phyloP scores from a whole-genome alignment of 139 green algal genomes.

The Chlamydomonas incerta region DNA sequence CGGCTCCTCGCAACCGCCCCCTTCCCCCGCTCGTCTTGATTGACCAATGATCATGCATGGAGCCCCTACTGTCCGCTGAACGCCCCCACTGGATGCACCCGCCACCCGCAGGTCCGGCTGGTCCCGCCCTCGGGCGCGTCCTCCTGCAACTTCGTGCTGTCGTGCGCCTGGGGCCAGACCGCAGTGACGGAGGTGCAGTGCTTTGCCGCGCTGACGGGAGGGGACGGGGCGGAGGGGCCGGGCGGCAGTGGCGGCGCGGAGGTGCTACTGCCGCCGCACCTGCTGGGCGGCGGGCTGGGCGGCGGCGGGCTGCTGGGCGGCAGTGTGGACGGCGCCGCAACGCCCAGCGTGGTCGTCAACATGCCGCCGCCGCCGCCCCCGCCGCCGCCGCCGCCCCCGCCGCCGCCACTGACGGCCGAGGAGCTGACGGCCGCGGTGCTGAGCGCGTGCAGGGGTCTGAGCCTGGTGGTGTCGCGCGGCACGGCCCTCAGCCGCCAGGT shows the following conservation, averaged over 20 bases:
- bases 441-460: neutral
- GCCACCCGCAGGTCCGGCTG: neutral
- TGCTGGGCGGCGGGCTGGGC: neutral
- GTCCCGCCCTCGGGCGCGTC: neutral
- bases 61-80: no score
- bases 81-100: no score
- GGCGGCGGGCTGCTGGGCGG: neutral
- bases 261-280: neutral
- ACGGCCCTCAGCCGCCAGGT: neutral
- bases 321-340: no score
- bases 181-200: neutral
- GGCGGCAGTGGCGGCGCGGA: neutral
- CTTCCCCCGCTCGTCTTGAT: neutral
- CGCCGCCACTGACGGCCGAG: neutral
- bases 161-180: neutral
- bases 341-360: neutral
- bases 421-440: slow-evolving; percentile 18
- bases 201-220: neutral
- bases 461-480: slow-evolving; percentile 19
- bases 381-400: neutral
- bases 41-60: no score
- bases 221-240: neutral
- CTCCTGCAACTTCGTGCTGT: slow-evolving; percentile 6
- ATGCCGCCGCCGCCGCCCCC: neutral
- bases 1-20: no score